Base-by-base conservation (phyloP, 768 basidiomycete genomes). In the Hygrophorus russula region DNA sequence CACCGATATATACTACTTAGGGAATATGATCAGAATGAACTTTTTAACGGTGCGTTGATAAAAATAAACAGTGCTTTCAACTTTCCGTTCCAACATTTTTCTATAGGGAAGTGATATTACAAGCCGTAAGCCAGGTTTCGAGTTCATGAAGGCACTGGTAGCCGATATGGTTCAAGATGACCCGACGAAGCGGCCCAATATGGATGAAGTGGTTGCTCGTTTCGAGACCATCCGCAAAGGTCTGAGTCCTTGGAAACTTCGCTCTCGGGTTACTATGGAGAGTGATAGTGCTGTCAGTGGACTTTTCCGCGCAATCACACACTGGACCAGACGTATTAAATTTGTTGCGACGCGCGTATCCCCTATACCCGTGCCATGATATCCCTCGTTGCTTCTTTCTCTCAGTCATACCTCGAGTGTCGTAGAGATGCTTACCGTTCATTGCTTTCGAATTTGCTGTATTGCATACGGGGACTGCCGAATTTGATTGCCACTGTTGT, bases 1-100 rank as follows among this genome's bases (percentile, higher is more conserved):
- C 0, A 63, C 62, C 0, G 72, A 74, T 28, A 53, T 73, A 3
- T 73, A 68, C 46, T 64, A 63, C 24, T 46, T 71, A 0, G 69
- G 68, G 0, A 71, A 70, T 36, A 15, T 62, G 6, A 56, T 69
- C 4, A 51, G 46, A 10, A 44, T 14, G 36, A 51, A 62, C n/a
- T 64, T 69, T 39, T n/a, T 61, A 0, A 35, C 54, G 44, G 67
- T 69, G 39, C n/a, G 42, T 24, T 47, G 29, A 27, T 44, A 12
- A 14, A 15, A 11, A 3, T 13, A 2, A 15, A 31, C 15, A 14
- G n/a, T 15, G n/a, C n/a, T n/a, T n/a, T n/a, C n/a, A n/a, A n/a
- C n/a, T n/a, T 2, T 41, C 14, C 9, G 27, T 20, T 11, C 5
- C 30, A 39, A 11, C 14, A 15, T 24, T 24, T 36, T n/a, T n/a